A percentile compares a stretch with the other conserved stretches of the same genome.
Evolutionary conservation across 129 eudicot genomes (phyloP).

Genomic region (Deinandra increscens): DNA sequence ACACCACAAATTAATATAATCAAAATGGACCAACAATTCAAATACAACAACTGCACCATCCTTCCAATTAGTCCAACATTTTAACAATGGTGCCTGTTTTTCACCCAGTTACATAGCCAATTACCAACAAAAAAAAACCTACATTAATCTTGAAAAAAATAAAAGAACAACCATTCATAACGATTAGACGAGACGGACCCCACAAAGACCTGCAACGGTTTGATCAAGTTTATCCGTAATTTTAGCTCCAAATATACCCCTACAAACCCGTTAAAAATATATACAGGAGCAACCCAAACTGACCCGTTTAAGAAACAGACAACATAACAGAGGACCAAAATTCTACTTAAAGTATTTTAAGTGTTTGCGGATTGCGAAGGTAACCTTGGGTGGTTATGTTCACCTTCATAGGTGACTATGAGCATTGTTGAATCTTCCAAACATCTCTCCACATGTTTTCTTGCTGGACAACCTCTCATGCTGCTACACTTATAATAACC

Average conservation of each 20-base stretch:
- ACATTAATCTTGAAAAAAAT: constrained; percentile 20
- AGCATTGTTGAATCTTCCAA: constrained; percentile 94
- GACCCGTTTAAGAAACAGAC: constrained; percentile 13
- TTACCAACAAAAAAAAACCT: constrained; percentile 6
- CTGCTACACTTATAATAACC: constrained; percentile 99
- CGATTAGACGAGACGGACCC: constrained; percentile 22
- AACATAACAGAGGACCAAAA: constrained; percentile 14
- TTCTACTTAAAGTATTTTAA: constrained; percentile 25
- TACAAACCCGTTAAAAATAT: constrained; percentile 20
- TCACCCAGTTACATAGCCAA: constrained; percentile 7
- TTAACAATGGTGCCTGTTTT: constrained; percentile 22
- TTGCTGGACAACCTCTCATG: constrained; percentile 97
- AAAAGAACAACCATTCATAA: constrained; percentile 14
- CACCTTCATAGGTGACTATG: constrained; percentile 96
- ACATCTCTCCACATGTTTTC: constrained; percentile 95
- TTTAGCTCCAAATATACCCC: constrained; percentile 32
- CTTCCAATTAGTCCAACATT: constrained; percentile 18
- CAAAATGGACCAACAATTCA: not conserved
- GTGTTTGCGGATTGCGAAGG: constrained; percentile 74
- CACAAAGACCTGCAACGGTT: not conserved
- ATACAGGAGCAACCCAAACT: constrained; percentile 24
- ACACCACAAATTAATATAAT: constrained; percentile 4
- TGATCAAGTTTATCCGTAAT: constrained; percentile 9
- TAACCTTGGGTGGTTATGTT: constrained; percentile 85
- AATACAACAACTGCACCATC: constrained; percentile 17